Evolutionary conservation across 2,329 filamentous ascomycete species (phyloP).

Genomic region (Cladosporium sp.): DNA sequence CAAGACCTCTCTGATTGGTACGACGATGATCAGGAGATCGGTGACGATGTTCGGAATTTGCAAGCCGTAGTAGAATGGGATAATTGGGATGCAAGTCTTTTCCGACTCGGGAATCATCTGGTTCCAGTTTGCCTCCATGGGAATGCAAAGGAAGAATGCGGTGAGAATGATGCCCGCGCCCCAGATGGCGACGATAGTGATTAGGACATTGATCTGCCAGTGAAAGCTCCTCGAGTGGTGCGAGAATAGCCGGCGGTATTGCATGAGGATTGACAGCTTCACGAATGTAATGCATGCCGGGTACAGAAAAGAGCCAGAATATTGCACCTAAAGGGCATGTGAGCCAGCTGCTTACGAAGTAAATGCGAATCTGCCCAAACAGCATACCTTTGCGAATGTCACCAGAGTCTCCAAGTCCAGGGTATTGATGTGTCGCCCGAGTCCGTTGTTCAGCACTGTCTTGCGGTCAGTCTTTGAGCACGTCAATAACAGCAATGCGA

Average conservation of each 20-base stretch:
- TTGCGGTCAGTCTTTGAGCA: not conserved
- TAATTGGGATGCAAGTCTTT: conserved; percentile 13
- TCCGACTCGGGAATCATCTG: not conserved
- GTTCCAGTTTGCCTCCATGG: conserved; percentile 14
- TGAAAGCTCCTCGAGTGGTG: conserved; percentile 10
- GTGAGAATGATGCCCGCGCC: conserved; percentile 14
- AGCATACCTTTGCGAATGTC: conserved; percentile 11
- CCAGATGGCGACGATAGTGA: conserved; percentile 15
- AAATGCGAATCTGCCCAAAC: no score
- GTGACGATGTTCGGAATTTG: conserved; percentile 20
- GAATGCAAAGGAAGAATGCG: conserved; percentile 15
- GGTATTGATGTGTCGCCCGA: conserved; percentile 11
- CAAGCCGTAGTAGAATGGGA: conserved; percentile 18
- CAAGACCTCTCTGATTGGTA: conserved; percentile 14
- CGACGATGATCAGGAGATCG: conserved; percentile 15
- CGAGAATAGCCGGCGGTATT: conserved; percentile 16
- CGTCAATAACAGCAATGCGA: not conserved
- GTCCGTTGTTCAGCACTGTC: conserved; percentile 14
- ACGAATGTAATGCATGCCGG: conserved; percentile 16
- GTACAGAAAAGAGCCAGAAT: conserved; percentile 15
- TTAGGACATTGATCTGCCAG: conserved; percentile 11
- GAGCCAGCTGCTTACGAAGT: no score
- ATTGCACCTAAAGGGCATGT: conserved; percentile 13
- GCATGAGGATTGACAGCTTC: conserved; percentile 17
- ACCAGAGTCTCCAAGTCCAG: conserved; percentile 1